Conservation (phyloP, 192 early-diverging fungal genomes). For the Podila clonocystis region DNA sequence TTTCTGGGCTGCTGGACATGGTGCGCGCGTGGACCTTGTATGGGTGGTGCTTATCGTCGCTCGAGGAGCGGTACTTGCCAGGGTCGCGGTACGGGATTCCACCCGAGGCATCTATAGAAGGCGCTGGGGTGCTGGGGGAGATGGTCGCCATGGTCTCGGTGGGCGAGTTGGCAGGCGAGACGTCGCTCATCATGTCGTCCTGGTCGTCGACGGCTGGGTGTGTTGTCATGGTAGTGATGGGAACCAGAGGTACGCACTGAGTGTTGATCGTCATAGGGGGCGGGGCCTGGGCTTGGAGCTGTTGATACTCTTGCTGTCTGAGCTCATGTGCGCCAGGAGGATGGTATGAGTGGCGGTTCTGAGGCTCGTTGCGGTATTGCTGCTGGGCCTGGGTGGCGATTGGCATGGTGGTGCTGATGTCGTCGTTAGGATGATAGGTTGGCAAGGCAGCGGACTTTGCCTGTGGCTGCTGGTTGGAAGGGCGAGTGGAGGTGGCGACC, state of each 20-base stretch:
- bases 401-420: constrained; percentile 36
- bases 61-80: not conserved
- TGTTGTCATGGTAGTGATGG: not conserved
- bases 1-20: not conserved
- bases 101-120: constrained; percentile 10
- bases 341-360: constrained; percentile 42
- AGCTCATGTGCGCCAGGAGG: constrained; percentile 17
- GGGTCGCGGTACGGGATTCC: not conserved
- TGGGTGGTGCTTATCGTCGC: constrained; percentile 32
- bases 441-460: constrained; percentile 22
- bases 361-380: constrained; percentile 1
- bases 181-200: constrained; percentile 40
- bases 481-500: constrained; percentile 1
- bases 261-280: not conserved
- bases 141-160: constrained; percentile 48
- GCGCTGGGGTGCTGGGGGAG: constrained; percentile 29
- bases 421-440: constrained; percentile 34
- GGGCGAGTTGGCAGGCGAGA: constrained; percentile 31
- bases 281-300: not conserved
- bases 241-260: not conserved
- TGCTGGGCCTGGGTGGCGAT: not conserved
- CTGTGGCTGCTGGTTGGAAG: constrained; percentile 11
- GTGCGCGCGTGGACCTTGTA: constrained; percentile 22
- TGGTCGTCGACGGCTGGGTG: constrained; percentile 2
- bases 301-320: constrained; percentile 5